These are phyloP conservation scores for Aspergillus sp. DNA, from an alignment of 2,329 filamentous ascomycete genomes.

Conservation along the genomic window DNA sequence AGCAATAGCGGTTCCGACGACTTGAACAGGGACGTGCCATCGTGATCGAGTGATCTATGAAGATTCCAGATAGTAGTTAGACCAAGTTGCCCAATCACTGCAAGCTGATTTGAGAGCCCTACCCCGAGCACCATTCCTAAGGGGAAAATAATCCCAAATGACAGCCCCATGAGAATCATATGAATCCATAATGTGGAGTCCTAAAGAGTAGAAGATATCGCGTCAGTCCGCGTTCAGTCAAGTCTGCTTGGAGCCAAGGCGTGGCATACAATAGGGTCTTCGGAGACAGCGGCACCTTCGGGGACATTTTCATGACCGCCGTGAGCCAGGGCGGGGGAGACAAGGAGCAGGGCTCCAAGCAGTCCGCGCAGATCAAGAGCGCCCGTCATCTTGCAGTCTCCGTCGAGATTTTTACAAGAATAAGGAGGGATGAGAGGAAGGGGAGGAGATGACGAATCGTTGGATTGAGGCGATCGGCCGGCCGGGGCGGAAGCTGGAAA, in stretches of 20 bases:
- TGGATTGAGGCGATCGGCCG: background rate
- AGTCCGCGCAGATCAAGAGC: conserved; percentile 18
- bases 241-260: background rate
- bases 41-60: conserved; percentile 77
- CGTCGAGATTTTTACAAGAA: background rate
- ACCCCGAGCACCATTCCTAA: conserved; percentile 93
- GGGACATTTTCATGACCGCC: conserved; percentile 61
- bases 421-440: conserved; percentile 1
- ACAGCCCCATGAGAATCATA: conserved; percentile 81
- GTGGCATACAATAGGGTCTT: conserved; percentile 67
- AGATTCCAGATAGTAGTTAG: conserved; percentile 2
- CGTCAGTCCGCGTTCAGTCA: conserved; percentile 7
- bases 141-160: conserved; percentile 91
- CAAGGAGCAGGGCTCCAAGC: conserved; percentile 28
- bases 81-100: background rate
- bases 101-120: conserved; percentile 24
- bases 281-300: conserved; percentile 68
- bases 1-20: conserved; percentile 70
- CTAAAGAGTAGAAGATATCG: conserved; percentile 27
- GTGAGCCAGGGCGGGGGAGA: conserved; percentile 44
- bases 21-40: conserved; percentile 92
- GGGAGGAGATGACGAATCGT: conserved; percentile 3
- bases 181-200: conserved; percentile 91
- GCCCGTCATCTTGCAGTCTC: conserved; percentile 17
- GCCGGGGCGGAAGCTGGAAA: background rate